phyloP scores from a whole-genome alignment of 2,329 filamentous ascomycete species.

The Endocalyx cinctus region DNA sequence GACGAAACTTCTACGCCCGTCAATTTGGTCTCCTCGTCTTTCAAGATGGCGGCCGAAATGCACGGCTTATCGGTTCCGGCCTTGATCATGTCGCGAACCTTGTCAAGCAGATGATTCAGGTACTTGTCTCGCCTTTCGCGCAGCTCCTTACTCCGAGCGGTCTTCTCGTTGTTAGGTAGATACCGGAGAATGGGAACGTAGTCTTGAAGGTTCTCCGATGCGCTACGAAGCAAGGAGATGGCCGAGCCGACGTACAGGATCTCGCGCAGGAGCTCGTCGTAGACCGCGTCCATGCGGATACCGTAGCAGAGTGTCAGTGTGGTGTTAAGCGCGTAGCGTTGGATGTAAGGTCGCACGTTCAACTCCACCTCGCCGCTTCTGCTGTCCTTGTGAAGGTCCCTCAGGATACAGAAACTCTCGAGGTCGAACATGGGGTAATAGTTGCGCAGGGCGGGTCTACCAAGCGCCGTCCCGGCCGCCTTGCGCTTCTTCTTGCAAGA shows the following conservation, averaged over 20 bases:
- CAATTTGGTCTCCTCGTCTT: conserved; percentile 49
- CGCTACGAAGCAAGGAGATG: conserved; percentile 44
- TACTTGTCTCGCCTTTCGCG: conserved; percentile 44
- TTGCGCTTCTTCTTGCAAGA: conserved; percentile 50
- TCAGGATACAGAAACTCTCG: conserved; percentile 45
- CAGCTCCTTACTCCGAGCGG: conserved; percentile 38
- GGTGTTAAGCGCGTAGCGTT: conserved; percentile 49
- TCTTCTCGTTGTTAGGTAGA: conserved; percentile 48
- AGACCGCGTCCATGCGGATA: conserved; percentile 49
- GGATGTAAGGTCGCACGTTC: conserved; percentile 45
- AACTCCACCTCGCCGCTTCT: conserved; percentile 36
- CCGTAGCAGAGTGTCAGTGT: conserved; percentile 51
- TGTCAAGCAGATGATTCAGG: conserved; percentile 42
- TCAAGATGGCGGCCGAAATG: conserved; percentile 49
- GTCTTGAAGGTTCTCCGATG: conserved; percentile 49
- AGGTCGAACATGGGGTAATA: conserved; percentile 51
- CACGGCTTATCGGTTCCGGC: conserved; percentile 49
- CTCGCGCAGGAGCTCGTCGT: conserved; percentile 46
- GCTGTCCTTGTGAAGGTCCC: conserved; percentile 42
- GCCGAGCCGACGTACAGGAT: conserved; percentile 49
- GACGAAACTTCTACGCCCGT: conserved; percentile 48
- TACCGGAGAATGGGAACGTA: conserved; percentile 47
- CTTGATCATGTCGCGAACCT: conserved; percentile 46
- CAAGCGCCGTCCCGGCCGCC: conserved; percentile 43
- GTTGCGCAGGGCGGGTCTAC: conserved; percentile 38